Conservation (phyloP, 768 basidiomycete genomes). For the Phlebiopsis flavidoalba region DNA sequence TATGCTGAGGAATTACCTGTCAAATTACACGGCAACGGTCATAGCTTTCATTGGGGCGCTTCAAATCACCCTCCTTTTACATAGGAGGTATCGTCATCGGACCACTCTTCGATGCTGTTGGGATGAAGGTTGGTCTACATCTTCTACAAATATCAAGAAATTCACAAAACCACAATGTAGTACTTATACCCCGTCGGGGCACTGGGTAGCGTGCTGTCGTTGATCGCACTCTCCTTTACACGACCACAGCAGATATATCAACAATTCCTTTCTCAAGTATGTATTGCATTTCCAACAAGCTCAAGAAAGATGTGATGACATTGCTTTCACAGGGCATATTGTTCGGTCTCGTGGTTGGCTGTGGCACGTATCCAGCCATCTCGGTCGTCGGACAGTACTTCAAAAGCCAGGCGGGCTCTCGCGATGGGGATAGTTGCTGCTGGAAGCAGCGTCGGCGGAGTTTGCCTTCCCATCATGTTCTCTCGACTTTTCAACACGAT, state of each 20-base stretch:
- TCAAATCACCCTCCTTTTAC: slow-evolving; percentile 17
- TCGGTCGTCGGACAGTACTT: slow-evolving; percentile 14
- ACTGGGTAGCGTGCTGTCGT: slow-evolving; percentile 4
- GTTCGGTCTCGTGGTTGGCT: slow-evolving; percentile 48
- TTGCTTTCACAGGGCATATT: slow-evolving; percentile 23
- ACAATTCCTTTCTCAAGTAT: slow-evolving; percentile 7
- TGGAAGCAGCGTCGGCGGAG: slow-evolving; percentile 19
- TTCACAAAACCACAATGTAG: background rate
- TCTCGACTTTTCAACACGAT: slow-evolving; percentile 15
- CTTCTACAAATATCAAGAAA: background rate
- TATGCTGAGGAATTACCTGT: slow-evolving; percentile 3
- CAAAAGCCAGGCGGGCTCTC: slow-evolving; percentile 30
- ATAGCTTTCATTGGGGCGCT: slow-evolving; percentile 10
- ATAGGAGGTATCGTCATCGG: slow-evolving; percentile 18
- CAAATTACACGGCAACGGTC: background rate
- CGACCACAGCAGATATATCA: slow-evolving; percentile 9
- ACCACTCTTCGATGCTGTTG: slow-evolving; percentile 27
- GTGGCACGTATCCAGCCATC: slow-evolving; percentile 47
- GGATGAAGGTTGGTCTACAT: slow-evolving; percentile 20
- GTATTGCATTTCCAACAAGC: background rate
- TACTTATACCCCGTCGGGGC: slow-evolving; percentile 3
- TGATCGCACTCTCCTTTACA: slow-evolving; percentile 7
- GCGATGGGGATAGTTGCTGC: slow-evolving; percentile 54
- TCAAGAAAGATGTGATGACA: background rate
- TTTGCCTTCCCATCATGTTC: slow-evolving; percentile 23